Evolutionary conservation across 768 basidiomycete genomes (phyloP).

Genomic region (Mycena olivaceomarginata): DNA sequence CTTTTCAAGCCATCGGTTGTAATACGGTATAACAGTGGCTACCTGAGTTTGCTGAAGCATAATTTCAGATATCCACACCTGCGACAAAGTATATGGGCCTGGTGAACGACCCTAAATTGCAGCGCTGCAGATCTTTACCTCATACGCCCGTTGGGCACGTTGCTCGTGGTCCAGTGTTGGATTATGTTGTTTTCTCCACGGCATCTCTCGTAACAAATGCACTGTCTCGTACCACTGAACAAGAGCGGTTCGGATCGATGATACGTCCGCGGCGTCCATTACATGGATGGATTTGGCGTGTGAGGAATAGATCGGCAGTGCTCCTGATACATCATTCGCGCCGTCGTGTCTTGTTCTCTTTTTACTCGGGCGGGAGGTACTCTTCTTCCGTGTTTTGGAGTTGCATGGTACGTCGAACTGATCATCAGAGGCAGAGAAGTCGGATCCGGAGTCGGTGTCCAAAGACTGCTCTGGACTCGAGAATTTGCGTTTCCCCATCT

Average conservation of each 20-base stretch:
- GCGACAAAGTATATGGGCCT: conserved; percentile 12
- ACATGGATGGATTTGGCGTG: conserved; percentile 72
- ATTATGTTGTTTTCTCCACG: conserved; percentile 90
- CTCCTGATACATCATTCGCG: conserved; percentile 34
- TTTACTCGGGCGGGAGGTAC: conserved; percentile 10
- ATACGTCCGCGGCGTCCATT: conserved; percentile 58
- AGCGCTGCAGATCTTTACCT: conserved; percentile 67
- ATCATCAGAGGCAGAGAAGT: conserved; percentile 22
- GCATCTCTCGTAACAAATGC: conserved; percentile 86
- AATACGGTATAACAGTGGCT: conserved; percentile 95
- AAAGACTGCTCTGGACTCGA: conserved; percentile 19
- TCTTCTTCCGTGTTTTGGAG: conserved; percentile 28
- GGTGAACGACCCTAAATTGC: not conserved
- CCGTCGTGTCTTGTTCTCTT: conserved; percentile 42
- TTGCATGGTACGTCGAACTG: conserved; percentile 30
- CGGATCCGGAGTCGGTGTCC: conserved; percentile 28
- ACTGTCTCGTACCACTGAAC: conserved; percentile 84
- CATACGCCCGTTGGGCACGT: conserved; percentile 92
- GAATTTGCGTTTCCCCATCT: conserved; percentile 42
- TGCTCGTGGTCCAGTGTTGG: conserved; percentile 70
- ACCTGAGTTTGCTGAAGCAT: conserved; percentile 99
- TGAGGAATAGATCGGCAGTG: conserved; percentile 33
- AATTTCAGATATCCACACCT: conserved; percentile 95
- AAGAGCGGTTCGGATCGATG: conserved; percentile 69
- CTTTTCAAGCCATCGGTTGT: conserved; percentile 91